Base-by-base conservation (phyloP, 2,329 filamentous ascomycete species). In the Botrytis fragariae region DNA sequence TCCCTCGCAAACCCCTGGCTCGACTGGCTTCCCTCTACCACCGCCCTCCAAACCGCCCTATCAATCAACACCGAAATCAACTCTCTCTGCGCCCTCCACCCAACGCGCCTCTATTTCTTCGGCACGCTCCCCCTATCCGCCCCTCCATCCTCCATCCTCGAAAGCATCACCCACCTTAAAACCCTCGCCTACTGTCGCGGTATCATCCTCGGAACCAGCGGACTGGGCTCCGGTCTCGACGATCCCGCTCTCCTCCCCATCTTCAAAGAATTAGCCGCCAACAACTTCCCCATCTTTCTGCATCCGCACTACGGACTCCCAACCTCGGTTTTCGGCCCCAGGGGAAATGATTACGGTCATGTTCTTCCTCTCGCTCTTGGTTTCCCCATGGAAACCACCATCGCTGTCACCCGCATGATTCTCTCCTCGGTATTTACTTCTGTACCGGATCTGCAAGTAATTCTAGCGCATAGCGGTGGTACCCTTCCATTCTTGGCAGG, bases 1-100 rank as follows among this genome's bases (percentile, higher is more conserved):
- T 96, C 93, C 0, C 89, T 97, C 35, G 95, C 95, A 22, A 98
- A 98, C 80, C 95, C 95, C 0, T 98, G 95, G 95, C 87, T 98
- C 3, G 95, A 98, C 82, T 98, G 97, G 80, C 83, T 97, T 0
- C 81, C 85, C 16, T 80, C 88, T 0, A 81, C 84, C 6, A 88
- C 91, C 76, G 92, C 93, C 0, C 88, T 87, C 2, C 81, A 83
- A 44, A 89, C 91, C 67, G 93, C 93, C 0, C 80, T 83, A 71
- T 85, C 85, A 0, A 91, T 97, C 81, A 98, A 97, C 81, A 85
- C 91, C 77, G 93, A 95, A 76, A 91, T 97, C 70, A 89, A 94
- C 68, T 79, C 81, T 62, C 91, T 94, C 82, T 97, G 95, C 83
- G 85, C 83, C 9, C 81, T 85, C 65, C 87, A 91, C 74, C 88